Evolutionary conservation across 1,284 basidiomycete genomes (phyloP).

Genomic region (Ceratobasidium sp.): DNA sequence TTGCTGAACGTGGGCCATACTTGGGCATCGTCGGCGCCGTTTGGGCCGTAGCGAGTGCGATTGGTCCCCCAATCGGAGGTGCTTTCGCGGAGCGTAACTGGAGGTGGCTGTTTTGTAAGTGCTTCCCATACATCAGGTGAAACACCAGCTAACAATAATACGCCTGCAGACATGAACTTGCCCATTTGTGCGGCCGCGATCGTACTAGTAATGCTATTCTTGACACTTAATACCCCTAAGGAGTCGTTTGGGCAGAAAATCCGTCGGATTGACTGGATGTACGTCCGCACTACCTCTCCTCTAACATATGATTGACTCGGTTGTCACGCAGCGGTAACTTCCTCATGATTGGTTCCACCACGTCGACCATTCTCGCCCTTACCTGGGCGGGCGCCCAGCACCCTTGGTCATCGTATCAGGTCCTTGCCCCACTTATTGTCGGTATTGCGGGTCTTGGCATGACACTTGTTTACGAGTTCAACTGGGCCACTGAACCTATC

Average conservation of each 20-base stretch:
- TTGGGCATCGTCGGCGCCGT: slow-evolving; percentile 48
- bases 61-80: slow-evolving; percentile 51
- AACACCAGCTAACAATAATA: too few relatives aligned
- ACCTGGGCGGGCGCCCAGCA: slow-evolving; percentile 52
- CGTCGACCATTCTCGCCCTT: slow-evolving; percentile 48
- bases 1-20: slow-evolving; percentile 53
- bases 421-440: slow-evolving; percentile 51
- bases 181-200: slow-evolving; percentile 52
- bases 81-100: slow-evolving; percentile 50
- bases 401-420: slow-evolving; percentile 50
- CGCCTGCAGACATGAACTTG: slow-evolving; percentile 54
- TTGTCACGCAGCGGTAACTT: slow-evolving; percentile 49
- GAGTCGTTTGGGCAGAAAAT: slow-evolving; percentile 48
- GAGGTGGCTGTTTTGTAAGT: slow-evolving; percentile 55
- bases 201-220: slow-evolving; percentile 50
- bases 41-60: slow-evolving; percentile 50
- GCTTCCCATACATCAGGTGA: neutral
- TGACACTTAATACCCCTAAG: slow-evolving; percentile 53
- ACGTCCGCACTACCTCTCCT: neutral
- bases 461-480: slow-evolving; percentile 45
- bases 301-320: neutral
- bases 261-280: slow-evolving; percentile 53
- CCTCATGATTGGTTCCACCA: slow-evolving; percentile 49
- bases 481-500: slow-evolving; percentile 45
- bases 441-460: slow-evolving; percentile 45